phyloP scores from a whole-genome alignment of 73 alveolate genomes.

The Effrenium voratum region DNA sequence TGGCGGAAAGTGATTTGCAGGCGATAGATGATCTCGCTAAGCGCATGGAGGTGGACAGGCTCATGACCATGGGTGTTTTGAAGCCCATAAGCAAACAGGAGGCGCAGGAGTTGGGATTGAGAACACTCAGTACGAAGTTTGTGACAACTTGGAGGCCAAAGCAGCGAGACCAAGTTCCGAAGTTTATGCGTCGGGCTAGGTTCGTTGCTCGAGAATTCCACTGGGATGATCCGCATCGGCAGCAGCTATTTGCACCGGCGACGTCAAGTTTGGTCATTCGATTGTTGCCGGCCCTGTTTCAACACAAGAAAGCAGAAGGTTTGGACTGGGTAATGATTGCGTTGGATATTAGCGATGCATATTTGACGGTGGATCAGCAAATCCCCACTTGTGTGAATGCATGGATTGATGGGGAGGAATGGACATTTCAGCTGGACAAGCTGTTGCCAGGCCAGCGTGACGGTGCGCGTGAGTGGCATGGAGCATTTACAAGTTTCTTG shows the following conservation, averaged over 20 bases:
- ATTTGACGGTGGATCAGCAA: background rate
- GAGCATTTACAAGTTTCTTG: background rate
- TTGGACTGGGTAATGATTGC: background rate
- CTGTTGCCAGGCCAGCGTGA: background rate
- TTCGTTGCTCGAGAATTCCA: background rate
- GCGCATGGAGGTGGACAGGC: background rate
- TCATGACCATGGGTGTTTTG: background rate
- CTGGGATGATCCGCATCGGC: background rate
- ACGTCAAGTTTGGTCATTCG: background rate
- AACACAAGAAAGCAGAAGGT: too few species aligned
- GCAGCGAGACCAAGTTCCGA: background rate
- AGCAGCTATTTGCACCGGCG: background rate
- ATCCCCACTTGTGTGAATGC: background rate
- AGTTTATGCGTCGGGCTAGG: background rate
- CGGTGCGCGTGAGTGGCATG: background rate
- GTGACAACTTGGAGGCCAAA: background rate
- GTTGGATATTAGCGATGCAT: background rate
- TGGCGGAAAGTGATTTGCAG: background rate
- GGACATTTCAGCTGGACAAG: background rate
- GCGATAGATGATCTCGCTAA: background rate
- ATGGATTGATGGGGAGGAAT: background rate
- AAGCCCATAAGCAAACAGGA: background rate
- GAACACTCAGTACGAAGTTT: background rate
- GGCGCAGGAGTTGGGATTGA: background rate
- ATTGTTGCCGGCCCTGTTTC: background rate